Base-by-base conservation (phyloP, 1,284 basidiomycete genomes). In the Leccinum olivaceoglutinosum region DNA sequence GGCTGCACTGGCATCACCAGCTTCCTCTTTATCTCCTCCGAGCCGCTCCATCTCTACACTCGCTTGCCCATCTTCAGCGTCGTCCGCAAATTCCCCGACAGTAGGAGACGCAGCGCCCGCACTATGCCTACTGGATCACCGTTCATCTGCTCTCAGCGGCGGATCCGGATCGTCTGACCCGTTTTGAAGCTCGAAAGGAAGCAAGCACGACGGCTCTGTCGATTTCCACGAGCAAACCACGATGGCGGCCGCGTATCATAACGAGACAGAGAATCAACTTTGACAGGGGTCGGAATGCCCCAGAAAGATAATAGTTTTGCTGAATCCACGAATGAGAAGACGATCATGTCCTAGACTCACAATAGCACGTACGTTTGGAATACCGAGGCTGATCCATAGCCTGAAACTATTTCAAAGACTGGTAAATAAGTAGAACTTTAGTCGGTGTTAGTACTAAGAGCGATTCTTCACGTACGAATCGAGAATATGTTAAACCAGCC, bases 191-290 rank as follows among this genome's bases (percentile, higher is more conserved):
- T 89, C 87, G 62, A 78, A 78, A 2, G 89, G 90, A n/a, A 92
- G 29, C 29, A 29, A 29, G 78, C 74, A 92, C 81, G 60, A 92
- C 83, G 1, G 94, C 92, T 34, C 94, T 88, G 76, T 96, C 92
- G 64, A 97, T 94, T 16, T 94, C 93, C 16, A 91, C 88, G 0
- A 92, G 92, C 5, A 94, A 77, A 44, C 94, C 94, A 58, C 96
- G 87, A 76, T 98, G 96, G 11, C 95, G 84, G 8, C 96, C 96
- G 66, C 96, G 88, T 62, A 98, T 81, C 93, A 98, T 98, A 68
- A 98, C 94, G 4, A 83, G 73, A 68, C 85, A 87, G 21, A 98
- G 74, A 61, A 98, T 88, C 25, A 98, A 81, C 76, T 98, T 98
- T 0, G 94, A 95, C 4, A 97, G 76, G 0, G 89, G 86, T 8